phyloP scores from a whole-genome alignment of 2,329 filamentous ascomycete genomes.

The Aspergillus unguis region DNA sequence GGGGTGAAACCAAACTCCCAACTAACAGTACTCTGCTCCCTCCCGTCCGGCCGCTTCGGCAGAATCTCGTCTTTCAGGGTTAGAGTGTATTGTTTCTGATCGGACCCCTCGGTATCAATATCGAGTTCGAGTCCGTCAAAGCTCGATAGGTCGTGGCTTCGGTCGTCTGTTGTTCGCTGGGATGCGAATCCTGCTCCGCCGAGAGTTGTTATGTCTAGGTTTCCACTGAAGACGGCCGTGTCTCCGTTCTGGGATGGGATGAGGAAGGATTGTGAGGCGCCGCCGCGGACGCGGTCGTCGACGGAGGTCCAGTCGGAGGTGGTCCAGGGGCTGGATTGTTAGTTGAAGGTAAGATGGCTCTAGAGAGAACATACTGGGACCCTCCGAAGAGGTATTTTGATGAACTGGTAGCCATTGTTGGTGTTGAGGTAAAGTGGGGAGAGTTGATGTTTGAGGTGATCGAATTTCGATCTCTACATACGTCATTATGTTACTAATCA shows the following conservation, averaged over 20 bases:
- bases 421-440: neutral
- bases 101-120: constrained; percentile 41
- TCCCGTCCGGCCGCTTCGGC: constrained; percentile 54
- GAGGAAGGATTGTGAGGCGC: constrained; percentile 59
- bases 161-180: constrained; percentile 62
- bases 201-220: constrained; percentile 69
- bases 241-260: constrained; percentile 31
- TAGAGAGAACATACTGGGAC: constrained; percentile 2
- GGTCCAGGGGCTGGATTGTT: constrained; percentile 13
- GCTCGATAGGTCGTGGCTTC: constrained; percentile 60
- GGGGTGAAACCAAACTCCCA: constrained; percentile 68
- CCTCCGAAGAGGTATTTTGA: constrained; percentile 17
- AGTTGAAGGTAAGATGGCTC: neutral
- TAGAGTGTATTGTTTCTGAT: constrained; percentile 69
- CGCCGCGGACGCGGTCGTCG: constrained; percentile 75
- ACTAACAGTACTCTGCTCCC: constrained; percentile 68
- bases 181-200: constrained; percentile 81
- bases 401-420: neutral
- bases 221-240: constrained; percentile 60
- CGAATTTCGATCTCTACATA: no score
- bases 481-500: no score
- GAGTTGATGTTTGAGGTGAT: no score
- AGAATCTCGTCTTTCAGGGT: constrained; percentile 69
- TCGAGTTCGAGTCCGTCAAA: constrained; percentile 61
- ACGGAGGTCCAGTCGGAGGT: constrained; percentile 60